Evolutionary conservation across 1,284 basidiomycete species (phyloP).

Genomic region (Tylopilus sp.): DNA sequence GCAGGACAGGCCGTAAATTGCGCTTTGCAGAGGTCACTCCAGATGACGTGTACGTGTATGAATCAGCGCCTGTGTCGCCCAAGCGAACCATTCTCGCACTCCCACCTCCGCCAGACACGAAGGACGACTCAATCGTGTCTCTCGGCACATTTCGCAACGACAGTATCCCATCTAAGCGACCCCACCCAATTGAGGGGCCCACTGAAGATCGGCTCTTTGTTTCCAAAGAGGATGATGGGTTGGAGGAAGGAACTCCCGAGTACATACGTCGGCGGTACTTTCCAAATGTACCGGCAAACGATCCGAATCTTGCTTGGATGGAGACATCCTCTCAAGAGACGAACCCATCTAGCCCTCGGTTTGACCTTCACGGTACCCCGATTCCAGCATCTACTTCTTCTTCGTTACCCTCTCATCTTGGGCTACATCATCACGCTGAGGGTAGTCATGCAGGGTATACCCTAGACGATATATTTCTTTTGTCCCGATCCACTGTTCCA

Average conservation of each 20-base stretch:
- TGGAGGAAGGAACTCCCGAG: conserved; percentile 83
- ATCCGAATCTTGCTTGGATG: conserved; percentile 86
- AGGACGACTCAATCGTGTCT: conserved; percentile 59
- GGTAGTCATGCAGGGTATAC: conserved; percentile 88
- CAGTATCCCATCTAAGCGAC: conserved; percentile 19
- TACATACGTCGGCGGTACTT: conserved; percentile 89
- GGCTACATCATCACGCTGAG: conserved; percentile 92
- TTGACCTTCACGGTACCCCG: conserved; percentile 79
- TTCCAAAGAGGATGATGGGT: conserved; percentile 38
- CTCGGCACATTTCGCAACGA: conserved; percentile 60
- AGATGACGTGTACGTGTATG: conserved; percentile 76
- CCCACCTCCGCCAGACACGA: conserved; percentile 63
- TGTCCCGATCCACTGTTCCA: conserved; percentile 85
- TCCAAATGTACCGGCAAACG: conserved; percentile 73
- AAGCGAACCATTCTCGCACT: conserved; percentile 58
- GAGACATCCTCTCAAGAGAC: conserved; percentile 43
- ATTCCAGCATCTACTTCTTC: conserved; percentile 65
- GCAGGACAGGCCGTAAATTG: conserved; percentile 53
- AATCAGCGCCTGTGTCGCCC: conserved; percentile 82
- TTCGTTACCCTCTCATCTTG: conserved; percentile 82
- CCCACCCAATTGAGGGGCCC: conserved; percentile 7
- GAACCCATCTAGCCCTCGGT: conserved; percentile 59
- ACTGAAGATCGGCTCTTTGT: conserved; percentile 7
- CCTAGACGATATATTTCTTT: conserved; percentile 86
- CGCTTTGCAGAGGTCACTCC: conserved; percentile 67